phyloP scores from a whole-genome alignment of 805 yeast genomes.

The Metschnikowia colocasiae region DNA sequence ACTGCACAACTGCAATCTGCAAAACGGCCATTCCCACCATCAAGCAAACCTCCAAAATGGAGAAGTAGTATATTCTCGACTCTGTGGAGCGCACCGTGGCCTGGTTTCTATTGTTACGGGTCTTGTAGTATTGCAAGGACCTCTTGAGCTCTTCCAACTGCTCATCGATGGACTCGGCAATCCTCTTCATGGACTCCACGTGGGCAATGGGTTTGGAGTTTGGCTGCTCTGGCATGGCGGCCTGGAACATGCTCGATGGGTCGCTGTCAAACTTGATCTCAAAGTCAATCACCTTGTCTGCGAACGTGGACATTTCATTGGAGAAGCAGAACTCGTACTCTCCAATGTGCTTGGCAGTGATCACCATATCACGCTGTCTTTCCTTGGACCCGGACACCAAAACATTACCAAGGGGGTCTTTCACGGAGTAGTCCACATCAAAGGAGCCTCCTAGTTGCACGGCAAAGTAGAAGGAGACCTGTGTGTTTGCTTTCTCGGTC shows the following conservation, averaged over 20 bases:
- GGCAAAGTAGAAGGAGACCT: conserved; percentile 74
- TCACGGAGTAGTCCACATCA: conserved; percentile 69
- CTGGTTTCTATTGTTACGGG: conserved; percentile 90
- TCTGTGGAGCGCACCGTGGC: conserved; percentile 80
- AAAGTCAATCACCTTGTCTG: conserved; percentile 81
- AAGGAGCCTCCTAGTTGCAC: conserved; percentile 79
- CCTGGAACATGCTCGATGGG: conserved; percentile 43
- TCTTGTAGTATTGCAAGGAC: conserved; percentile 75
- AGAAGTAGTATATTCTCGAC: conserved; percentile 71
- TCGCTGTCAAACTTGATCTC: conserved; percentile 60
- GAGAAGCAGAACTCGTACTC: conserved; percentile 87
- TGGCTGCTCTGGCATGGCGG: conserved; percentile 55
- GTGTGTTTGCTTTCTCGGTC: conserved; percentile 55
- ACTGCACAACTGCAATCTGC: conserved; percentile 65
- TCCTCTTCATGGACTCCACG: conserved; percentile 49
- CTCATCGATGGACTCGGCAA: conserved; percentile 55
- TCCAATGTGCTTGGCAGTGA: conserved; percentile 62
- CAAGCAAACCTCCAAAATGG: conserved; percentile 63
- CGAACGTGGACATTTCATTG: conserved; percentile 75
- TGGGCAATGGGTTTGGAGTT: conserved; percentile 48
- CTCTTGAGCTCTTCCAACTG: conserved; percentile 56
- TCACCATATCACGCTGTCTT: conserved; percentile 76
- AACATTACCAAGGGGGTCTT: conserved; percentile 53
- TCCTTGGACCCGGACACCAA: conserved; percentile 55
- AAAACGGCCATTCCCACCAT: conserved; percentile 73